A percentile compares a stretch with the other conserved stretches of the same genome.
These are phyloP conservation scores for Thelonectria discophora DNA, from an alignment of 2,329 filamentous ascomycete genomes.

Conservation along the genomic window DNA sequence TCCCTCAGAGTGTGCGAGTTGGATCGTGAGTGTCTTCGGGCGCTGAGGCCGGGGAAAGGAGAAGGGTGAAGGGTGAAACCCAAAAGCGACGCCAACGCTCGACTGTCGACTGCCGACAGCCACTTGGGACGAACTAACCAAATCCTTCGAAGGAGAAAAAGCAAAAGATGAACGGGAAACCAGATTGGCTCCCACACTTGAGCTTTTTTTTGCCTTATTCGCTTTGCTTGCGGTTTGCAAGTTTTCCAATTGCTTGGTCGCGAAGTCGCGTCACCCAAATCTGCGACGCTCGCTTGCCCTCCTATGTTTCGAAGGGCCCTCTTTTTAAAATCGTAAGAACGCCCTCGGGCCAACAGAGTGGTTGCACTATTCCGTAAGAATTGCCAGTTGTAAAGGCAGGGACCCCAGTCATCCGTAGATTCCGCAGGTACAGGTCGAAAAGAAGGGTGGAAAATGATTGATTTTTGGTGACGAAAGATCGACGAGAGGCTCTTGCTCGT, in stretches of 20 bases:
- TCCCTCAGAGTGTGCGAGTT: background rate
- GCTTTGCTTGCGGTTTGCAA: background rate
- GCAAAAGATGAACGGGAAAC: background rate
- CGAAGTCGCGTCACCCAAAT: slow-evolving; percentile 2
- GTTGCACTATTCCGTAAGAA: slow-evolving; percentile 3
- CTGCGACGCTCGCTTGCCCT: background rate
- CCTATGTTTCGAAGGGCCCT: background rate
- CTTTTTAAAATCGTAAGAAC: background rate
- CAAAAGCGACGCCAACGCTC: background rate
- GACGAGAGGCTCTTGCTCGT: background rate
- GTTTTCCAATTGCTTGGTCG: background rate
- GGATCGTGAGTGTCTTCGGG: background rate
- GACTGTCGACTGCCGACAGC: background rate
- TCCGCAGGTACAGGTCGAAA: background rate
- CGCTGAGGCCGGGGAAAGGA: background rate
- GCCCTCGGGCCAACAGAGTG: background rate
- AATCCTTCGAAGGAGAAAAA: background rate
- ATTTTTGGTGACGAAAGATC: background rate
- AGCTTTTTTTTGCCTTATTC: background rate
- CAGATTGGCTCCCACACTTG: background rate
- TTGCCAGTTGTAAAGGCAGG: background rate
- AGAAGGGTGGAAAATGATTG: background rate
- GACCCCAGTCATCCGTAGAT: background rate
- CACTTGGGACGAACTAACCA: background rate
- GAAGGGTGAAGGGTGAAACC: background rate